A percentile compares a stretch with the other conserved stretches of the same genome.
Evolutionary conservation across 2,329 filamentous ascomycete genomes (phyloP).

Genomic region (Exophiala xenobiotica): DNA sequence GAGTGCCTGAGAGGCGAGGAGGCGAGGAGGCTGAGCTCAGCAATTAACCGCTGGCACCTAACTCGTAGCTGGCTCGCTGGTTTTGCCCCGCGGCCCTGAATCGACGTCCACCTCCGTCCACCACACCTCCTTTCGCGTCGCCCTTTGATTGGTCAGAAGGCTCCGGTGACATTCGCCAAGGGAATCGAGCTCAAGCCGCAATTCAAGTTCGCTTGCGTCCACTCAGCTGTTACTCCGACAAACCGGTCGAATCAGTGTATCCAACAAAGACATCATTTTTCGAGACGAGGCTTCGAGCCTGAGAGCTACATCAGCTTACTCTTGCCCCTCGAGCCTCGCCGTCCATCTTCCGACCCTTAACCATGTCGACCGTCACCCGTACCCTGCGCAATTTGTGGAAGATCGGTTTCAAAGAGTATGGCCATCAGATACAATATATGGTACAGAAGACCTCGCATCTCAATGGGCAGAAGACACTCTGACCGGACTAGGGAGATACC

Average conservation of each 20-base stretch:
- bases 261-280: conserved; percentile 2
- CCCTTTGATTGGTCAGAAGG: no score
- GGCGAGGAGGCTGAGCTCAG: not conserved
- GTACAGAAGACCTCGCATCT: conserved; percentile 1
- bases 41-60: no score
- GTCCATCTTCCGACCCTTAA: not conserved
- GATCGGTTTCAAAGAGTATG: conserved; percentile 89
- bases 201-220: not conserved
- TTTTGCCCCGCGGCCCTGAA: conserved; percentile 7
- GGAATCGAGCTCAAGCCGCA: not conserved
- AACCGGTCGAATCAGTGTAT: not conserved
- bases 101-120: no score
- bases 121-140: no score
- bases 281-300: not conserved
- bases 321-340: conserved; percentile 1
- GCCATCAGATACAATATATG: conserved; percentile 73
- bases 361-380: conserved; percentile 87
- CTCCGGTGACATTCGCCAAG: not conserved
- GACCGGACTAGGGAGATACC: conserved; percentile 70
- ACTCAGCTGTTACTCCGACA: not conserved
- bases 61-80: no score
- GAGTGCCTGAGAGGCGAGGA: not conserved
- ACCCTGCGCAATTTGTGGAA: conserved; percentile 83
- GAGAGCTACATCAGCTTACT: not conserved
- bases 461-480: not conserved